A percentile compares a stretch with the other conserved stretches of the same genome.
Conservation (phyloP, 2,329 filamentous ascomycete species). For the Neonectria magnoliae region DNA sequence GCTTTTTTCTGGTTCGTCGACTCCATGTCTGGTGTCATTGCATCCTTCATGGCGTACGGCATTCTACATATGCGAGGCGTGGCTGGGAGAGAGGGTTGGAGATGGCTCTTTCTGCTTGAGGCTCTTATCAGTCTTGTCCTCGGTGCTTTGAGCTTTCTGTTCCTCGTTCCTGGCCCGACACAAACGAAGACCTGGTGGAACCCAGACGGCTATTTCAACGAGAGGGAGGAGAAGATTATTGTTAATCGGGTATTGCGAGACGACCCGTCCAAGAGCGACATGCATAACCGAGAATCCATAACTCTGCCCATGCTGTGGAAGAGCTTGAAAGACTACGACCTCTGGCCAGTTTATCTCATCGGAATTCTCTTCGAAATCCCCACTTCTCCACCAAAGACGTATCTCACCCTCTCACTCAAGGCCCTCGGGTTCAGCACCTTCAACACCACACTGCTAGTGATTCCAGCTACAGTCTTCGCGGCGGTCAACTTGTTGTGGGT, state of each 20-base stretch:
- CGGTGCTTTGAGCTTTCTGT: conserved; percentile 15
- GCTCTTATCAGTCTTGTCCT: conserved; percentile 32
- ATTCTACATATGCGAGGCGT: conserved; percentile 41
- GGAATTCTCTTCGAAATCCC: conserved; percentile 55
- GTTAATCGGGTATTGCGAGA: conserved; percentile 66
- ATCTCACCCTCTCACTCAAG: conserved; percentile 55
- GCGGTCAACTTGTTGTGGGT: conserved; percentile 23
- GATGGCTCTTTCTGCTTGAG: conserved; percentile 39
- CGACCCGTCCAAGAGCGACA: conserved; percentile 64
- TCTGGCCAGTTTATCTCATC: conserved; percentile 64
- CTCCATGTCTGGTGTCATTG: conserved; percentile 40
- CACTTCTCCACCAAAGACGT: conserved; percentile 51
- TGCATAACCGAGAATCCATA: conserved; percentile 65
- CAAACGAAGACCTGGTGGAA: conserved; percentile 16
- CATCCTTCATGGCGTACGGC: conserved; percentile 38
- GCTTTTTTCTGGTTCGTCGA: conserved; percentile 36
- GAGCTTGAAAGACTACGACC: conserved; percentile 61
- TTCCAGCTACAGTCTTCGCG: conserved; percentile 42
- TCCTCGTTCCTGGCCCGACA: conserved; percentile 15
- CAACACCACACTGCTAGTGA: conserved; percentile 58
- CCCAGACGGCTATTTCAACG: conserved; percentile 65
- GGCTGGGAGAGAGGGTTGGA: conserved; percentile 38
- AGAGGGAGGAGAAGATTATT: conserved; percentile 66
- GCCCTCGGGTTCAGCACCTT: conserved; percentile 55
- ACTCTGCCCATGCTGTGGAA: conserved; percentile 57